Percentiles rank a stretch among this genome's conserved stretches.
These are phyloP conservation scores for Ceratocystis cubensis DNA, from an alignment of 2,329 filamentous ascomycete genomes.

Conservation along the genomic window DNA sequence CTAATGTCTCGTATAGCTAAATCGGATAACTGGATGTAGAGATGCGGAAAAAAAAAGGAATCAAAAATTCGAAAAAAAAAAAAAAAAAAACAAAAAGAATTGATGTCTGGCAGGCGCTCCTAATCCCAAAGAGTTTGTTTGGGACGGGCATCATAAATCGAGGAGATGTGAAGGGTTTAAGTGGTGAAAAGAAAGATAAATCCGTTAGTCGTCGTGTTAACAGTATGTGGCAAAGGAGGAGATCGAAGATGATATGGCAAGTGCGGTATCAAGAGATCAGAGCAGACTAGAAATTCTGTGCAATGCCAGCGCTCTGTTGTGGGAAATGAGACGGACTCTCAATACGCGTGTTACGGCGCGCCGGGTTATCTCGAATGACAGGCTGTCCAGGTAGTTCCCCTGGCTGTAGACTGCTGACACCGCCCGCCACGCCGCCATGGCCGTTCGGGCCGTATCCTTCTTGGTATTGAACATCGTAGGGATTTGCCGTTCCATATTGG, in stretches of 20 bases:
- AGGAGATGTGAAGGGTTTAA: neutral
- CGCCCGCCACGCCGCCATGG: neutral
- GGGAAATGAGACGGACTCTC: constrained; percentile 82
- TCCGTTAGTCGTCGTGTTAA: constrained; percentile 11
- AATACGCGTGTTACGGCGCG: constrained; percentile 84
- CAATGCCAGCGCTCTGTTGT: constrained; percentile 86
- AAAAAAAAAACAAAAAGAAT: too few relatives aligned
- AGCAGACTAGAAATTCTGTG: constrained; percentile 72
- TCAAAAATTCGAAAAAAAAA: neutral
- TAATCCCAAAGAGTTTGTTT: neutral
- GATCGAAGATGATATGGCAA: constrained; percentile 12
- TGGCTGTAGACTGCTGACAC: constrained; percentile 22
- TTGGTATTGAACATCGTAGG: constrained; percentile 20
- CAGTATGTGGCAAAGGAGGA: neutral
- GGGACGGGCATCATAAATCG: constrained; percentile 5
- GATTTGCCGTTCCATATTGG: constrained; percentile 25
- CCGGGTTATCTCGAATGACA: constrained; percentile 84
- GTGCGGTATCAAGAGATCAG: neutral
- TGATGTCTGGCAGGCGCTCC: neutral
- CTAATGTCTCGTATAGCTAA: neutral
- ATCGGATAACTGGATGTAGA: neutral
- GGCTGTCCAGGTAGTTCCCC: constrained; percentile 48
- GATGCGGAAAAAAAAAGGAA: neutral
- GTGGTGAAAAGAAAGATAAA: constrained; percentile 1
- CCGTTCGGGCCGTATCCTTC: neutral